Evolutionary conservation across 192 early-diverging fungal species (phyloP).

Genomic region (Podila epigama): DNA sequence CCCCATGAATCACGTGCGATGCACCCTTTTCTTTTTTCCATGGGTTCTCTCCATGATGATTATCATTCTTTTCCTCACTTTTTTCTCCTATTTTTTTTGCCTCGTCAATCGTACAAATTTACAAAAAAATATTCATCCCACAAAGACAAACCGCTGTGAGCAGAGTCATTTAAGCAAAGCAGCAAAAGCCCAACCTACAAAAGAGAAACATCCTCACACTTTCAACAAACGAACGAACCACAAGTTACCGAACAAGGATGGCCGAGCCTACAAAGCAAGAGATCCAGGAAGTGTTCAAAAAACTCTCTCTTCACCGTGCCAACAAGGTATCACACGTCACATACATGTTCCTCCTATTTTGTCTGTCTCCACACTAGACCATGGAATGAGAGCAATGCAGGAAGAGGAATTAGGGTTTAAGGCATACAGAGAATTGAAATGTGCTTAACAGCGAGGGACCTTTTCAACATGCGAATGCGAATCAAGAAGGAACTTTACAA

Average conservation of each 20-base stretch:
- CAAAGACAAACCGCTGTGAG: too few relatives aligned
- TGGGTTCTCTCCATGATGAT: background rate
- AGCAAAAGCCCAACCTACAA: background rate
- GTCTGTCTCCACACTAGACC: background rate
- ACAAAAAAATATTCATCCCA: too few relatives aligned
- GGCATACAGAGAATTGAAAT: too few relatives aligned
- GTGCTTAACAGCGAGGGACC: too few relatives aligned
- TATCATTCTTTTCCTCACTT: background rate
- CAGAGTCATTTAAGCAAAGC: too few relatives aligned
- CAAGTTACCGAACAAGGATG: background rate
- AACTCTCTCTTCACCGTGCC: constrained; percentile 2
- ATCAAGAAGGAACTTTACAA: too few relatives aligned
- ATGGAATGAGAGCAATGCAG: background rate
- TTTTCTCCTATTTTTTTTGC: too few relatives aligned
- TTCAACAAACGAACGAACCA: background rate
- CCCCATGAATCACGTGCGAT: background rate
- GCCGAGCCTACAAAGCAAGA: constrained; percentile 47
- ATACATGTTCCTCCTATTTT: background rate
- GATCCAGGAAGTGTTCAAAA: constrained; percentile 16
- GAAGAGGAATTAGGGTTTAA: too few relatives aligned
- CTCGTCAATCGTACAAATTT: too few relatives aligned
- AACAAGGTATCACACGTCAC: background rate
- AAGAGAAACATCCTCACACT: background rate
- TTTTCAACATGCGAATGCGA: too few relatives aligned
- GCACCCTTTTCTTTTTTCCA: background rate